Base-by-base conservation (phyloP, 305 asterid species). In the Withania somnifera region DNA sequence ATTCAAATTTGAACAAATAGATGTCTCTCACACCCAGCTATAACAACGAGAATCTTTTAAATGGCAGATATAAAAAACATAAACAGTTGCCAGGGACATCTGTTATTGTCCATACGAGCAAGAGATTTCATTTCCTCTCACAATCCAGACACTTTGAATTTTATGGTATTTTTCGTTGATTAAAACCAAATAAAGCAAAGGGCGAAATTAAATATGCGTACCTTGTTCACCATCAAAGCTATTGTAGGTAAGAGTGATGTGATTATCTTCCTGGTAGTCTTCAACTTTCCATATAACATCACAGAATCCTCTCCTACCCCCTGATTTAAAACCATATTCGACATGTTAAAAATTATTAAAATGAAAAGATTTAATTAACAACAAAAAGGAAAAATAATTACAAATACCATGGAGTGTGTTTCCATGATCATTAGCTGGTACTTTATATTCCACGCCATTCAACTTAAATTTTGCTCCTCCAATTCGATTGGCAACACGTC, bases 221-320 rank as follows among this genome's bases (percentile, higher is more conserved):
- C 98, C 98, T 91, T 94, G 89, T 89, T 92, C 97, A 2, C 97
- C 97, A 38, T 93, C 97, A 26, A 42, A 32, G 87, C 98, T 95
- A 45, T 83, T 40, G 57, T 95, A 95, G 40, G 89, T 82, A 30
- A 95, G 92, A 6, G 91, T 84, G 8, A 95, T 32, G 83, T 93
- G 91, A 26, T 91, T 88, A 40, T 86, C 84, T 61, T 82, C 86
- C 0, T 88, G 79, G 61, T 89, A 78, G 1, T 82, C 75, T 42
- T 69, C 14, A 64, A 92, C 90, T 0, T 81, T 90, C 99, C 99
- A 95, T 14, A 91, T 60, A 4, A 95, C 97, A 47, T 90, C 88
- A 52, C 82, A 76, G 52, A 87, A 95, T 81, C 99, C 97, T 64
- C 0, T 85, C 22, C 26, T 24, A 6, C 99, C 99, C 82, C 98